Percentiles rank a stretch among this genome's conserved stretches.
These are phyloP conservation scores for Colletotrichum sp. DNA, from an alignment of 2,329 filamentous ascomycete species.

Conservation along the genomic window DNA sequence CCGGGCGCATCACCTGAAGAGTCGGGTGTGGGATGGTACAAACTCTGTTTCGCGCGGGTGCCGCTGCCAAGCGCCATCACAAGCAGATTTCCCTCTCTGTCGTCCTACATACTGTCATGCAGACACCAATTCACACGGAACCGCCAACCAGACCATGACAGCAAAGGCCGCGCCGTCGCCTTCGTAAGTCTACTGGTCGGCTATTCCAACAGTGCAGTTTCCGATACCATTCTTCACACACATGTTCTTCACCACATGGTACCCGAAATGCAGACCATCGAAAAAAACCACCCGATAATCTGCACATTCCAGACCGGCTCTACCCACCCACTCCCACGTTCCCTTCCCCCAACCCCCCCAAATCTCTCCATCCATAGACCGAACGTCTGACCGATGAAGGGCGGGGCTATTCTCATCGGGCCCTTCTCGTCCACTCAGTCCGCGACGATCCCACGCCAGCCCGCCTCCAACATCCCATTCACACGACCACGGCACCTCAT, in stretches of 20 bases:
- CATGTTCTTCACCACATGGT: neutral
- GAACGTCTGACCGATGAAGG: constrained; percentile 15
- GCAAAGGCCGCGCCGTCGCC: neutral
- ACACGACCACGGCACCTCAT: constrained; percentile 13
- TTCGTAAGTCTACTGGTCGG: neutral
- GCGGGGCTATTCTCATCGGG: constrained; percentile 1
- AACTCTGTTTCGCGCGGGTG: constrained; percentile 20
- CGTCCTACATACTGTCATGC: constrained; percentile 8
- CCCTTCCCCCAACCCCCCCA: neutral
- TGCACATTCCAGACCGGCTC: neutral
- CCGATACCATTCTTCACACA: neutral
- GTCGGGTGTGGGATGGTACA: constrained; percentile 5
- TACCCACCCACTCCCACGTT: neutral
- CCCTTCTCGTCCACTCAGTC: constrained; percentile 9
- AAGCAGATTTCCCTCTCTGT: constrained; percentile 16
- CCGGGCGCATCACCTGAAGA: constrained; percentile 11
- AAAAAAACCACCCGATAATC: neutral
- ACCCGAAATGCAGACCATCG: neutral
- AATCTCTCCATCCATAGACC: neutral
- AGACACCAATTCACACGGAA: neutral
- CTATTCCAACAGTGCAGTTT: neutral
- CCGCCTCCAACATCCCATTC: constrained; percentile 9
- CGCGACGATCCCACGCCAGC: constrained; percentile 2
- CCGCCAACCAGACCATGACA: constrained; percentile 6
- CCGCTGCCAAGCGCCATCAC: constrained; percentile 19